Conservation (phyloP, 495 filamentous ascomycete species). For the Darksidea phi region DNA sequence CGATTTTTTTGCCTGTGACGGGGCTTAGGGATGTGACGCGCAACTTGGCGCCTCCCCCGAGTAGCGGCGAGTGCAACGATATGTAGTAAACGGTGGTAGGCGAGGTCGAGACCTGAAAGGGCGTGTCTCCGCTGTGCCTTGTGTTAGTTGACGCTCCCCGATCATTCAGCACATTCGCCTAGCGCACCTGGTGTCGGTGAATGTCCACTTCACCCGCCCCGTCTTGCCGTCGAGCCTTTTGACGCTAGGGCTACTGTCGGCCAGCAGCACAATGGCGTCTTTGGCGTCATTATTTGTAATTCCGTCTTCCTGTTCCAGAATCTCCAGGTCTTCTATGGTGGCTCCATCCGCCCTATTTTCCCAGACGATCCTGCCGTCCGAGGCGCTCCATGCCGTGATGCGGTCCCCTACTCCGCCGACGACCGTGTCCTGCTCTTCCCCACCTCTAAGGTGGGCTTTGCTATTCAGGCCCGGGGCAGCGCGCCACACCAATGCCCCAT, state of each 20-base stretch:
- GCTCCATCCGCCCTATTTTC: slow-evolving; percentile 56
- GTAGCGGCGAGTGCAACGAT: slow-evolving; percentile 64
- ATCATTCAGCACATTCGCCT: neutral
- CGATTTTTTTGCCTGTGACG: slow-evolving; percentile 62
- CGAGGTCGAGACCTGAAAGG: slow-evolving; percentile 77
- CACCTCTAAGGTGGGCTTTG: slow-evolving; percentile 63
- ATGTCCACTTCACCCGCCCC: slow-evolving; percentile 78
- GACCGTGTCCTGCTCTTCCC: slow-evolving; percentile 70
- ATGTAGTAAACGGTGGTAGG: slow-evolving; percentile 72
- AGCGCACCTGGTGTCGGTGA: slow-evolving; percentile 58
- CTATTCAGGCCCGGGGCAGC: slow-evolving; percentile 49
- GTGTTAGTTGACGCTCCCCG: slow-evolving; percentile 27
- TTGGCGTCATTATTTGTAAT: slow-evolving; percentile 48
- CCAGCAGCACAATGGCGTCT: slow-evolving; percentile 69
- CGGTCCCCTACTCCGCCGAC: slow-evolving; percentile 65
- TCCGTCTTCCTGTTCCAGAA: slow-evolving; percentile 68
- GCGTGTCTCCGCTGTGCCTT: slow-evolving; percentile 58
- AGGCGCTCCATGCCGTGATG: slow-evolving; percentile 79
- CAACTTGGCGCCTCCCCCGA: slow-evolving; percentile 62
- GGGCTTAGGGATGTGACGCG: slow-evolving; percentile 71
- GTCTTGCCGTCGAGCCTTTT: slow-evolving; percentile 68
- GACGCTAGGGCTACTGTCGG: slow-evolving; percentile 56
- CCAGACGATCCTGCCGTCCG: slow-evolving; percentile 78
- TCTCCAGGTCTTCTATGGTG: slow-evolving; percentile 72
- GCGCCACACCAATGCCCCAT: slow-evolving; percentile 82